Conservation (phyloP, 2,329 filamentous ascomycete species). For the Arthrocladium fulminans region DNA sequence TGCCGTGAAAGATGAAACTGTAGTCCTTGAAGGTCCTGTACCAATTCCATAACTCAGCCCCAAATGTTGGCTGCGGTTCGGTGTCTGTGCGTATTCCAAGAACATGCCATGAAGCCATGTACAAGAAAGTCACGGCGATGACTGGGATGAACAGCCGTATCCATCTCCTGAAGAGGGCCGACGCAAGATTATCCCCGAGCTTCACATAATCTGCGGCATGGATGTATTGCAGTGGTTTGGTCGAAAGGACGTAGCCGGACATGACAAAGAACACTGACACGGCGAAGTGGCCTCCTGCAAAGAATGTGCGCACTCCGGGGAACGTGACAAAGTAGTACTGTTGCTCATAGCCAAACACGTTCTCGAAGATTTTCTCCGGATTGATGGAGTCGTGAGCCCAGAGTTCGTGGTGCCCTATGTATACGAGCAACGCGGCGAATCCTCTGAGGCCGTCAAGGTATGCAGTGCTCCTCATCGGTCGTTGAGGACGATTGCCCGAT, state of each 20-base stretch:
- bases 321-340: conserved; percentile 45
- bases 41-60: conserved; percentile 17
- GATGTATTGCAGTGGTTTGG: conserved; percentile 34
- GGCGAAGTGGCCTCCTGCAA: conserved; percentile 37
- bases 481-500: background rate
- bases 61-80: conserved; percentile 10
- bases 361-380: conserved; percentile 40
- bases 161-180: conserved; percentile 35
- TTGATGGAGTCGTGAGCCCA: conserved; percentile 44
- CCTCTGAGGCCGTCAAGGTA: conserved; percentile 58
- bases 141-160: conserved; percentile 37
- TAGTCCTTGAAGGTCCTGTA: conserved; percentile 35
- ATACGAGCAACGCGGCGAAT: conserved; percentile 60
- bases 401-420: conserved; percentile 52
- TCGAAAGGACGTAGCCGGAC: conserved; percentile 40
- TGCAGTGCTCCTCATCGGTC: conserved; percentile 39
- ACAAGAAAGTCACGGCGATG: conserved; percentile 31
- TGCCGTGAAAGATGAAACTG: conserved; percentile 55
- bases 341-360: conserved; percentile 44
- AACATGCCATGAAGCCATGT: conserved; percentile 44
- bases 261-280: conserved; percentile 42
- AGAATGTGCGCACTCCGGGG: conserved; percentile 51
- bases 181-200: conserved; percentile 41
- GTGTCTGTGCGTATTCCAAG: conserved; percentile 38
- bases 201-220: conserved; percentile 35